Percentiles rank a stretch among this genome's conserved stretches.
phyloP scores from a whole-genome alignment of 78 protist species.

The Monosiga brevicollis region DNA sequence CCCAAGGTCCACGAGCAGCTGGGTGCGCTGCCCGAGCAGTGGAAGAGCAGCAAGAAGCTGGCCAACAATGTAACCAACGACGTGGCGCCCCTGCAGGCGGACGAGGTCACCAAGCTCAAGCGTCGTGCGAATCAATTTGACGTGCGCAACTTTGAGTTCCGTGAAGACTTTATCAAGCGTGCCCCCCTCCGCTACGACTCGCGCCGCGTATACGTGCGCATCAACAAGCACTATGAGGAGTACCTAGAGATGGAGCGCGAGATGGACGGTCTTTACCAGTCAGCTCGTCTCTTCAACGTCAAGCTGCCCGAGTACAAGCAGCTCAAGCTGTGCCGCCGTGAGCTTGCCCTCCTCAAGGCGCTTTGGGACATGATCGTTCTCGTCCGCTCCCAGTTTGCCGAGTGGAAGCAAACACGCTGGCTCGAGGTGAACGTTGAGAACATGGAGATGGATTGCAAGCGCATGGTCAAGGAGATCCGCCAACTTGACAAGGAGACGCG shows the following conservation, averaged over 20 bases:
- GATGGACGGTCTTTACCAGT: not conserved
- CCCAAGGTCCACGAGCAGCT: slow-evolving; percentile 13
- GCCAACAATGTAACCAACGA: not conserved
- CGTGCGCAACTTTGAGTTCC: slow-evolving; percentile 18
- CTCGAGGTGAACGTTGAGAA: slow-evolving; percentile 33
- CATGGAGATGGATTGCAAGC: slow-evolving; percentile 44
- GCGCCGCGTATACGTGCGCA: slow-evolving; percentile 17
- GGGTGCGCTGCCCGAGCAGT: slow-evolving; percentile 11
- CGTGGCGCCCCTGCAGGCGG: slow-evolving; percentile 26
- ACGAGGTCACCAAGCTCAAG: slow-evolving; percentile 47
- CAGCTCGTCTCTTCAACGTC: slow-evolving; percentile 39
- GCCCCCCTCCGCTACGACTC: not conserved
- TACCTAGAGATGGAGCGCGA: not conserved
- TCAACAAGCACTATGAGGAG: slow-evolving; percentile 9
- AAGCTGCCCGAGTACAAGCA: slow-evolving; percentile 1
- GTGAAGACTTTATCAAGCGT: not conserved
- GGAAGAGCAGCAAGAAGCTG: slow-evolving; percentile 1
- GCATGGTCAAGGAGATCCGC: slow-evolving; percentile 20
- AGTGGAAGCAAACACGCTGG: slow-evolving; percentile 33
- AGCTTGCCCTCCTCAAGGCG: slow-evolving; percentile 25
- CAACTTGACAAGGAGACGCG: not conserved
- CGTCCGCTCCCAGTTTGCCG: slow-evolving; percentile 8
- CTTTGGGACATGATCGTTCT: slow-evolving; percentile 54
- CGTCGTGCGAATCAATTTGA: not conserved
- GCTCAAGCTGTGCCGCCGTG: slow-evolving; percentile 17